phyloP scores from a whole-genome alignment of 2,329 filamentous ascomycete species.

The Aspergillus costaricaensis region DNA sequence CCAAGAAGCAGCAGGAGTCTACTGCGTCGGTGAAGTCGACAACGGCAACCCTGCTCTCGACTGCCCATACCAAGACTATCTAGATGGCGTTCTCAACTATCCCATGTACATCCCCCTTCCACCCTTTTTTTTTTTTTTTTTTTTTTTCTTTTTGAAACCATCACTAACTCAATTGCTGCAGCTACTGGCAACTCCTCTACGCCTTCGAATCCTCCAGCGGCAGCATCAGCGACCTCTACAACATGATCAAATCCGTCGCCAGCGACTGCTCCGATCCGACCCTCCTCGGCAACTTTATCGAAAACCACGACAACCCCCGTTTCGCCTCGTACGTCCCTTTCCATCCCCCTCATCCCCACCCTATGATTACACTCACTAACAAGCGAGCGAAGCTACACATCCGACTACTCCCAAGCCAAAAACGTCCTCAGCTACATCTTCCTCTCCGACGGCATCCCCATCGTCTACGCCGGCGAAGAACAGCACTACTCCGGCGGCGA shows the following conservation, averaged over 20 bases:
- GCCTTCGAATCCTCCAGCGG: constrained; percentile 37
- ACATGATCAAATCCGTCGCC: constrained; percentile 36
- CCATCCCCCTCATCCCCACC: too few relatives aligned
- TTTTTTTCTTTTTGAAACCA: background rate
- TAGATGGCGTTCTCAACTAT: constrained; percentile 54
- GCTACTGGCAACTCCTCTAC: constrained; percentile 36
- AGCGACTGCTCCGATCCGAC: constrained; percentile 46
- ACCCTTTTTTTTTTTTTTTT: too few relatives aligned
- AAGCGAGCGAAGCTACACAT: constrained; percentile 27
- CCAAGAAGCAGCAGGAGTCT: constrained; percentile 47
- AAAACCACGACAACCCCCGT: constrained; percentile 63
- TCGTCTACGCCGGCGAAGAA: constrained; percentile 68
- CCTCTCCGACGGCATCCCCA: constrained; percentile 62
- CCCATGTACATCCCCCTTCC: constrained; percentile 32
- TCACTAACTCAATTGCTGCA: background rate
- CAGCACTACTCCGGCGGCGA: constrained; percentile 59
- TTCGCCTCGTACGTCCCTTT: constrained; percentile 48
- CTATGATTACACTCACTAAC: background rate
- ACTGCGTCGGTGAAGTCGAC: constrained; percentile 52
- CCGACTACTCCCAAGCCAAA: constrained; percentile 51
- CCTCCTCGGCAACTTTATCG: constrained; percentile 57
- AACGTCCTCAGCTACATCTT: constrained; percentile 64
- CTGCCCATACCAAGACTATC: constrained; percentile 48
- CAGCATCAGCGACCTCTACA: constrained; percentile 37
- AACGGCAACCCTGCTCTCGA: constrained; percentile 44